Evolutionary conservation across 2,329 filamentous ascomycete genomes (phyloP).

Genomic region (Penicillium aurantiogriseum): DNA sequence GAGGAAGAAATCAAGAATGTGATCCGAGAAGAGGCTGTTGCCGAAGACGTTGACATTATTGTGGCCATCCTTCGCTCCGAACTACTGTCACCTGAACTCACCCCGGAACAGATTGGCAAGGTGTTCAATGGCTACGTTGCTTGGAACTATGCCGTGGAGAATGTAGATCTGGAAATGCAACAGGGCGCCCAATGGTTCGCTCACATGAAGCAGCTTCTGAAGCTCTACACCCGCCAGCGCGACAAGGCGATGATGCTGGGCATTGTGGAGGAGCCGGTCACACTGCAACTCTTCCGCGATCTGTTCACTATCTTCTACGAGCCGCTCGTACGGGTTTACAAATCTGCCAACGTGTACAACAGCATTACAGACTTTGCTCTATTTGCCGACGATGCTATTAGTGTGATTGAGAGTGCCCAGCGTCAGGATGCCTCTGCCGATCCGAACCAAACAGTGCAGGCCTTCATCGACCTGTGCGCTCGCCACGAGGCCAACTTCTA

Average conservation of each 20-base stretch:
- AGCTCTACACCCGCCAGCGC: conserved; percentile 83
- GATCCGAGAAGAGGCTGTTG: conserved; percentile 70
- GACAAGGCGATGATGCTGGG: conserved; percentile 98
- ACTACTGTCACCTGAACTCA: conserved; percentile 68
- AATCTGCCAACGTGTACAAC: conserved; percentile 96
- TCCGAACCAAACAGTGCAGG: conserved; percentile 96
- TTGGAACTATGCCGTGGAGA: conserved; percentile 92
- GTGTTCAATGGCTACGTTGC: conserved; percentile 94
- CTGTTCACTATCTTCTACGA: conserved; percentile 99
- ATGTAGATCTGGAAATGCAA: conserved; percentile 79
- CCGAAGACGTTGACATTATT: conserved; percentile 77
- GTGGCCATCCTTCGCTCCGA: conserved; percentile 82
- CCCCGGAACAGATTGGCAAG: conserved; percentile 71
- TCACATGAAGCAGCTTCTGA: conserved; percentile 89
- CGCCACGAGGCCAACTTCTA: conserved; percentile 97
- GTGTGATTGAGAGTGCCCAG: conserved; percentile 68
- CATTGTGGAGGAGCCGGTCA: conserved; percentile 95
- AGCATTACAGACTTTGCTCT: conserved; percentile 93
- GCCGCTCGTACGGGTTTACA: conserved; percentile 93
- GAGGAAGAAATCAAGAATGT: conserved; percentile 71
- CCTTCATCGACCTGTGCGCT: conserved; percentile 94
- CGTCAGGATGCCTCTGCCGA: conserved; percentile 84
- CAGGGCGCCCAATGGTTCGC: conserved; percentile 90
- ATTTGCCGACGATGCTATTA: conserved; percentile 91
- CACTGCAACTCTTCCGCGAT: conserved; percentile 90